Percentiles rank a stretch among this genome's conserved stretches.
Conservation (phyloP, 2,329 filamentous ascomycete genomes). For the Fusarium denticulatum region DNA sequence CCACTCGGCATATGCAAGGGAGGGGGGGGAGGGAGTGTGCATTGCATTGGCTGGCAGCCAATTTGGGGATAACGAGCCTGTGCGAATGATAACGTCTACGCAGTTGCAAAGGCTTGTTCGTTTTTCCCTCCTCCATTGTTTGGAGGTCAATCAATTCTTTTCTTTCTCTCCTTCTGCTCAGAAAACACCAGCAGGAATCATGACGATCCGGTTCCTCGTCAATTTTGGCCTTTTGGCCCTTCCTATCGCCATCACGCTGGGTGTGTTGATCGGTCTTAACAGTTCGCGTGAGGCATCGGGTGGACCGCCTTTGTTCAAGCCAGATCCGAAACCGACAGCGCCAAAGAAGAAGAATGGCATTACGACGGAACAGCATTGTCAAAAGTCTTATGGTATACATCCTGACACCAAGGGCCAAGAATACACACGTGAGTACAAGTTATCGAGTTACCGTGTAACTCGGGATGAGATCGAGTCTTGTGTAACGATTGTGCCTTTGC, state of each 20-base stretch:
- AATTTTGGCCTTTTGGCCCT: slow-evolving; percentile 61
- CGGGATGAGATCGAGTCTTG: background rate
- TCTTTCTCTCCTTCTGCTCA: background rate
- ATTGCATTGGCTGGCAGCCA: background rate
- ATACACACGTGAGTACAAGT: slow-evolving; percentile 56
- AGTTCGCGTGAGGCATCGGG: slow-evolving; percentile 55
- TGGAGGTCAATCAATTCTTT: background rate
- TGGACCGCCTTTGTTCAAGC: slow-evolving; percentile 56
- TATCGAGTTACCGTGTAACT: background rate
- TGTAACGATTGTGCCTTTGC: background rate
- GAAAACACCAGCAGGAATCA: slow-evolving; percentile 33
- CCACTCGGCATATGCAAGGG: background rate
- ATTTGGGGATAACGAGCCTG: slow-evolving; percentile 1
- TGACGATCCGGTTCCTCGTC: slow-evolving; percentile 56
- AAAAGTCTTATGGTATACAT: slow-evolving; percentile 53
- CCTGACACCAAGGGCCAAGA: slow-evolving; percentile 55
- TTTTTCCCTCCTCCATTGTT: slow-evolving; percentile 1
- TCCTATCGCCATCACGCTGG: slow-evolving; percentile 60
- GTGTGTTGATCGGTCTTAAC: slow-evolving; percentile 60
- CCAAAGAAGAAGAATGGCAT: slow-evolving; percentile 37
- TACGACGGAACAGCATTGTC: slow-evolving; percentile 34
- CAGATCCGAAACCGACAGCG: slow-evolving; percentile 28
- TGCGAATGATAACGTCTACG: slow-evolving; percentile 14
- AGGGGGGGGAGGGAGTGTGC: background rate
- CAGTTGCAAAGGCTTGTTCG: slow-evolving; percentile 15